A percentile compares a stretch with the other conserved stretches of the same genome.
Conservation (phyloP, 2,329 filamentous ascomycete species). For the Lasiodiplodia sp. region DNA sequence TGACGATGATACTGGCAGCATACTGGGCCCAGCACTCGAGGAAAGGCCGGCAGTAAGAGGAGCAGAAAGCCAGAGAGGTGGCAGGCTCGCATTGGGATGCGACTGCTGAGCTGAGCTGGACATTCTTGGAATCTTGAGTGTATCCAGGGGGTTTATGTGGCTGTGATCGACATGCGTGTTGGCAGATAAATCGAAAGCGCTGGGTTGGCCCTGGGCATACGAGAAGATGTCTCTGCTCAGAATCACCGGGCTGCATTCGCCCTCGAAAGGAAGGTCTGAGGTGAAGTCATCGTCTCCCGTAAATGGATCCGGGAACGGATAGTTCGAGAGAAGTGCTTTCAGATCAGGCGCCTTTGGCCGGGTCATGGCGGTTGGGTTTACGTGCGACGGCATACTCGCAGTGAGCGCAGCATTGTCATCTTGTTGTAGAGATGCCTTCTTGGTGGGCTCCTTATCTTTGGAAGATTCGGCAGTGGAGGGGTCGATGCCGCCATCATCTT, state of each 20-base stretch:
- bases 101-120: slow-evolving; percentile 16
- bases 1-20: not conserved
- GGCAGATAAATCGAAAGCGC: slow-evolving; percentile 1
- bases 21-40: not conserved
- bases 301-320: slow-evolving; percentile 35
- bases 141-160: slow-evolving; percentile 42
- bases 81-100: slow-evolving; percentile 21
- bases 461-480: not conserved
- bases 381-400: not conserved
- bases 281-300: slow-evolving; percentile 36
- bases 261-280: slow-evolving; percentile 31
- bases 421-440: not conserved
- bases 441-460: not conserved
- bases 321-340: slow-evolving; percentile 35
- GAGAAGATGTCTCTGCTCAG: slow-evolving; percentile 49
- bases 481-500: slow-evolving; percentile 19
- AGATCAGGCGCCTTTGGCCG: slow-evolving; percentile 26
- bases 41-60: slow-evolving; percentile 20
- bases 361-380: slow-evolving; percentile 6
- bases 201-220: slow-evolving; percentile 40
- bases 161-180: slow-evolving; percentile 6
- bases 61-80: slow-evolving; percentile 26
- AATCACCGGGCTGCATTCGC: slow-evolving; percentile 40
- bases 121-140: slow-evolving; percentile 38
- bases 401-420: not conserved